Base-by-base conservation (phyloP, 2,329 filamentous ascomycete genomes). In the Akanthomyces uredinophilus region DNA sequence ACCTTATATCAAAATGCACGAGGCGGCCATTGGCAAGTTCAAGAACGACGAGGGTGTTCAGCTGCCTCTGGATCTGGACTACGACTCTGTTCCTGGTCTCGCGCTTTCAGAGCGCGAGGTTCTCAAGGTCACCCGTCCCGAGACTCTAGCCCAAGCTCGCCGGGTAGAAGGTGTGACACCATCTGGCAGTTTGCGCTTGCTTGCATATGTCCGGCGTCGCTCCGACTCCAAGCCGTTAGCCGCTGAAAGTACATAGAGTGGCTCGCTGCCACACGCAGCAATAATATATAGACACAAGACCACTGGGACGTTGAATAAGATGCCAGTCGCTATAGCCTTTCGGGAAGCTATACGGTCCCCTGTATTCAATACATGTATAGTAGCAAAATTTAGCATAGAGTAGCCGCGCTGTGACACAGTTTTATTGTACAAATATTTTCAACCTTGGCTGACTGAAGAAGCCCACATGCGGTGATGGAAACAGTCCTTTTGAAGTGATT, bases 91-190 rank as follows among this genome's bases (percentile, higher is more conserved):
- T 0, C 79, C 83, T 39, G 92, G 92, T 0, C 78, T 99, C 58
- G 92, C 90, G 61, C 83, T 86, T 43, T 92, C 91, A 63, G 95
- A 98, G 78, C 88, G 85, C 74, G 81, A 85, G 32, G 82, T 88
- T 4, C 79, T 99, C 41, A 82, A 84, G 63, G 78, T 80, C 2
- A 89, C 91, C 1, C 79, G 85, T 57, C 95, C 95, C 0, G 91
- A 96, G 75, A 96, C 86, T 64, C 80, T 99, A 24, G 94, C 91
- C 0, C 95, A 97, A 81, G 94, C 94, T 37, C 82, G 92, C 54
- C 80, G 95, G 16, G 85, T 97, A 13, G 95, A 99, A 74, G 94
- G 94, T 4, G 79, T 89, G 64, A 88, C 86, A 22, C 85, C 86
- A 0, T 78, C 83, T 0, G 86, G 84, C 0, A 82, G 82, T 62